A percentile compares a stretch with the other conserved stretches of the same genome.
Evolutionary conservation across 129 eudicot species (phyloP).

Genomic region (Centrapalus pauciflorus): DNA sequence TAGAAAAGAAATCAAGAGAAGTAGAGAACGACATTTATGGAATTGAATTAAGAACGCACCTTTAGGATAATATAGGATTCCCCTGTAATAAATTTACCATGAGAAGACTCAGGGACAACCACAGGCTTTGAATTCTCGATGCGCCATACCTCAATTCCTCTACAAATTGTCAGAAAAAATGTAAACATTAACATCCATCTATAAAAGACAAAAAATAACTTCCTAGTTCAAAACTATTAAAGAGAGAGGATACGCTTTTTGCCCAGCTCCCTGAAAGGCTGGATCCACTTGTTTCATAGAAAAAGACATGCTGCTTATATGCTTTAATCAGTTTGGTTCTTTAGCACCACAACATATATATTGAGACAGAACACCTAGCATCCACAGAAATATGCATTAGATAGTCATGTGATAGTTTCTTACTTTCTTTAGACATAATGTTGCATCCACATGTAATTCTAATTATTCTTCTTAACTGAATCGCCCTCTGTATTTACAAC

Average conservation of each 20-base stretch:
- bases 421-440: not conserved
- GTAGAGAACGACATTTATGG: not conserved
- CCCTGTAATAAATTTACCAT: conserved; percentile 74
- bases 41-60: conserved; percentile 29
- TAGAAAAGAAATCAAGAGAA: not conserved
- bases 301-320: conserved; percentile 55
- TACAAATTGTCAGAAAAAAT: conserved; percentile 43
- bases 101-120: conserved; percentile 45
- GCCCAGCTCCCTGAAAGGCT: conserved; percentile 93
- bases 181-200: conserved; percentile 5
- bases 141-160: conserved; percentile 90
- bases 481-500: not conserved
- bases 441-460: not conserved
- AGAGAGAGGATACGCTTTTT: conserved; percentile 75
- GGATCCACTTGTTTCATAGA: conserved; percentile 76
- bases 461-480: not conserved
- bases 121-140: conserved; percentile 79
- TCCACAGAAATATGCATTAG: not conserved
- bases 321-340: conserved; percentile 12
- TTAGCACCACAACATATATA: conserved; percentile 13
- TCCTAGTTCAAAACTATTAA: not conserved
- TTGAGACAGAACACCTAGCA: not conserved
- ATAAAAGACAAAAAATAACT: not conserved
- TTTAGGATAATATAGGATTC: conserved; percentile 75
- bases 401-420: not conserved